phyloP scores from a whole-genome alignment of 805 yeast genomes.

The Starmera quercuum region DNA sequence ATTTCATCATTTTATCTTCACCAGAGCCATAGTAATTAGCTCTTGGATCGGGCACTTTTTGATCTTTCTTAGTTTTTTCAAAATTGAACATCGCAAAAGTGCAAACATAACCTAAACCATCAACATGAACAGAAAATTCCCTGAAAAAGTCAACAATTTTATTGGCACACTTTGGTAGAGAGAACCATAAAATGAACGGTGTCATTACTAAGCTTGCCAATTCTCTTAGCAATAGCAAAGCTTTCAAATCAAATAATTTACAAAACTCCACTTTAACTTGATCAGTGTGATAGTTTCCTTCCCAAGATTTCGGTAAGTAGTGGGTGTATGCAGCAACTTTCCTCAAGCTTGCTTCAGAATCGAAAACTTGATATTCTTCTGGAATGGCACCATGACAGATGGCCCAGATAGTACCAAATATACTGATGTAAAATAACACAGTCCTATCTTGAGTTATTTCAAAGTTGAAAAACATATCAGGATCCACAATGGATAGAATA shows the following conservation, averaged over 20 bases:
- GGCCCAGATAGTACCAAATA: constrained; percentile 86
- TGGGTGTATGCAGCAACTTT: constrained; percentile 85
- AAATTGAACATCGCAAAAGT: constrained; percentile 89
- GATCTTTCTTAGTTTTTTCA: constrained; percentile 38
- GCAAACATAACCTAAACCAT: constrained; percentile 92
- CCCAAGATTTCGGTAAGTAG: constrained; percentile 84
- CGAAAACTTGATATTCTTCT: constrained; percentile 66
- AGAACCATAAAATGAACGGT: constrained; percentile 85
- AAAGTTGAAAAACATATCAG: constrained; percentile 84
- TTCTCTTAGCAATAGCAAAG: constrained; percentile 68
- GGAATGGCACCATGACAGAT: constrained; percentile 66
- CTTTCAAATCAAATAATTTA: constrained; percentile 63
- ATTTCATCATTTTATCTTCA: constrained; percentile 84
- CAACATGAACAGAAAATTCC: constrained; percentile 83
- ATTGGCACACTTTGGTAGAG: constrained; percentile 66
- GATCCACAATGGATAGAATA: constrained; percentile 68
- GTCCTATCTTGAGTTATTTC: constrained; percentile 79
- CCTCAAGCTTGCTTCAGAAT: constrained; percentile 81
- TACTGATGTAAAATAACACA: constrained; percentile 78
- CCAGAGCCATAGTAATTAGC: constrained; percentile 35
- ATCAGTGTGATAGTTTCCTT: constrained; percentile 75
- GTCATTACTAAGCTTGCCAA: constrained; percentile 74
- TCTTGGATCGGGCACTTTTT: constrained; percentile 15
- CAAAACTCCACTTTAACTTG: constrained; percentile 81
- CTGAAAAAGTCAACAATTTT: constrained; percentile 84